phyloP scores from a whole-genome alignment of 129 eudicot species.

The Artemisia tridentata region DNA sequence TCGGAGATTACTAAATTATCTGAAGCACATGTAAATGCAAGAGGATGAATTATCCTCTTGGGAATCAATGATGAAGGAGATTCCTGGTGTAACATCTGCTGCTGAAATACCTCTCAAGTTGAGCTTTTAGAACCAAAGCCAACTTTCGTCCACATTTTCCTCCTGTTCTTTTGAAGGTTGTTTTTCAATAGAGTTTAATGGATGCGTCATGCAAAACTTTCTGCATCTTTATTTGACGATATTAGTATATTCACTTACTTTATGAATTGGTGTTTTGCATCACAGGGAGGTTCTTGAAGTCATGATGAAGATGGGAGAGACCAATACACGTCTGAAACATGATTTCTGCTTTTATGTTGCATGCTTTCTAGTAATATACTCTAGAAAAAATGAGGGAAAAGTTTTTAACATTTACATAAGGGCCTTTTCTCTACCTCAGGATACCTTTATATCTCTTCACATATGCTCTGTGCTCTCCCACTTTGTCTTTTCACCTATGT shows the following conservation, averaged over 20 bases:
- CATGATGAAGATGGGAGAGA: conserved; percentile 78
- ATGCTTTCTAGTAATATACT: neutral
- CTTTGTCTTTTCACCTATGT: neutral
- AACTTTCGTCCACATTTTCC: no score
- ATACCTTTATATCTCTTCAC: neutral
- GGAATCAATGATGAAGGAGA: conserved; percentile 63
- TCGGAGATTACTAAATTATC: conserved; percentile 54
- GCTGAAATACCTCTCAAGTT: conserved; percentile 61
- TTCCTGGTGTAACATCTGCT: conserved; percentile 85
- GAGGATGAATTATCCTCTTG: conserved; percentile 84
- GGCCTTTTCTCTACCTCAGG: neutral
- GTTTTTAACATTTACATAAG: neutral
- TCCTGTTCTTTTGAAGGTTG: no score
- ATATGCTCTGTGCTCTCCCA: neutral
- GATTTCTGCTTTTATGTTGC: neutral
- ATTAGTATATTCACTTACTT: conserved; percentile 3
- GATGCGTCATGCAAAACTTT: no score
- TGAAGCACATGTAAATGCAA: conserved; percentile 50
- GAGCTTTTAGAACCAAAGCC: no score
- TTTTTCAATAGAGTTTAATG: no score
- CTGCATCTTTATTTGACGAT: conserved; percentile 3
- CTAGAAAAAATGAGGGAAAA: neutral
- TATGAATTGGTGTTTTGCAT: conserved; percentile 23
- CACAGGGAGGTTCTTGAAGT: conserved; percentile 79
- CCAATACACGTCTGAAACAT: conserved; percentile 40